These are phyloP conservation scores for Aegilops sharonensis DNA, from an alignment of 176 grass and related monocot species.

Conservation along the genomic window DNA sequence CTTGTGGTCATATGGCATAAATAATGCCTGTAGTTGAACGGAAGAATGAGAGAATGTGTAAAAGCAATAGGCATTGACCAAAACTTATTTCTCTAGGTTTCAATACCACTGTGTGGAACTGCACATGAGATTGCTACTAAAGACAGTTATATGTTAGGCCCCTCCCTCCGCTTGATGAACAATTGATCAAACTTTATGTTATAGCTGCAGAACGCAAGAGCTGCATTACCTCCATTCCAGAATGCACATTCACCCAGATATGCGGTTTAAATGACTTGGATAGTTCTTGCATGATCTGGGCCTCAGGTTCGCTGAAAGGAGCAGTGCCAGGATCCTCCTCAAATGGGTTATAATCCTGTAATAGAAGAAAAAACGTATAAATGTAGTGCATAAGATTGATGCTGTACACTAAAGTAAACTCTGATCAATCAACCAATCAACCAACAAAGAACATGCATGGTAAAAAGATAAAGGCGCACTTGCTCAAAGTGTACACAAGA, in stretches of 20 bases:
- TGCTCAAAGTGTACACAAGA: constrained; percentile 10
- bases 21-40: constrained; percentile 67
- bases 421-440: neutral
- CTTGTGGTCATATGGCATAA: constrained; percentile 99
- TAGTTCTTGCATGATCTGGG: constrained; percentile 88
- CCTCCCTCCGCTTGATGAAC: neutral
- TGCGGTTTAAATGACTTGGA: constrained; percentile 88
- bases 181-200: neutral
- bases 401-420: neutral
- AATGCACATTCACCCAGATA: constrained; percentile 97
- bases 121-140: neutral
- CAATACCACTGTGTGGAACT: neutral
- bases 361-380: constrained; percentile 22
- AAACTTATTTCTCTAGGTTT: neutral
- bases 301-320: constrained; percentile 93
- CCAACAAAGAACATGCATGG: constrained; percentile 4
- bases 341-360: constrained; percentile 93
- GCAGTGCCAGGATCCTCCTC: constrained; percentile 85
- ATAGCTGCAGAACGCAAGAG: constrained; percentile 11
- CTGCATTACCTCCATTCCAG: constrained; percentile 90
- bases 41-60: neutral
- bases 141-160: neutral
- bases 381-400: neutral
- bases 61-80: neutral
- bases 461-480: constrained; percentile 5